A percentile compares a stretch with the other conserved stretches of the same genome.
These are phyloP conservation scores for Auricularia heimuer DNA, from an alignment of 768 basidiomycete genomes.

Conservation along the genomic window DNA sequence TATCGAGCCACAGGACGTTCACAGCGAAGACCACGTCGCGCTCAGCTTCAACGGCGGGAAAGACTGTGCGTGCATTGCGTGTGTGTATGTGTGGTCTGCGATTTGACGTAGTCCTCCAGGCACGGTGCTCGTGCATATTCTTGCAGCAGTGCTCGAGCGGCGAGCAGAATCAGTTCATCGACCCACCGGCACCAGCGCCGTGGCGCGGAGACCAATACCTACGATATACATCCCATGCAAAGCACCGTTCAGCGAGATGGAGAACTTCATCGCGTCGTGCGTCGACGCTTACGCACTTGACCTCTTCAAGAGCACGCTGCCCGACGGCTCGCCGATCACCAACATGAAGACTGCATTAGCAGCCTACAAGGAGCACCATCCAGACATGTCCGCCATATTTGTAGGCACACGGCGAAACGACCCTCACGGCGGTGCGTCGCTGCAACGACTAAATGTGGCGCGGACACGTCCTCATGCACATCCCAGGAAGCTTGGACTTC, in stretches of 20 bases:
- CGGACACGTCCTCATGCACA: conserved; percentile 4
- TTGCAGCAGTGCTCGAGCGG: conserved; percentile 59
- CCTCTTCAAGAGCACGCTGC: conserved; percentile 45
- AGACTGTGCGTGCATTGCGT: conserved; percentile 60
- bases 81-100: conserved; percentile 1
- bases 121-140: conserved; percentile 89
- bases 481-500: conserved; percentile 56
- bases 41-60: conserved; percentile 99
- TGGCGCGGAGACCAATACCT: conserved; percentile 36
- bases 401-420: conserved; percentile 85
- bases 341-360: conserved; percentile 69
- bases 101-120: conserved; percentile 35
- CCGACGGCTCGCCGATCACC: conserved; percentile 25
- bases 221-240: conserved; percentile 85
- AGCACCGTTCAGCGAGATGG: conserved; percentile 77
- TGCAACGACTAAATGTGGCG: background rate
- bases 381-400: conserved; percentile 67
- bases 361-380: conserved; percentile 57
- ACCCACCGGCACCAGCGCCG: conserved; percentile 19
- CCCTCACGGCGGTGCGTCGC: conserved; percentile 82
- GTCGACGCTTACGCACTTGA: conserved; percentile 61
- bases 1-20: background rate
- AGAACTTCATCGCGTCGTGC: conserved; percentile 66
- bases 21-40: conserved; percentile 59
- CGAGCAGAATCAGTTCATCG: conserved; percentile 9